phyloP scores from a whole-genome alignment of 164 flowering plant genomes.

The Dillenia turbinata region DNA sequence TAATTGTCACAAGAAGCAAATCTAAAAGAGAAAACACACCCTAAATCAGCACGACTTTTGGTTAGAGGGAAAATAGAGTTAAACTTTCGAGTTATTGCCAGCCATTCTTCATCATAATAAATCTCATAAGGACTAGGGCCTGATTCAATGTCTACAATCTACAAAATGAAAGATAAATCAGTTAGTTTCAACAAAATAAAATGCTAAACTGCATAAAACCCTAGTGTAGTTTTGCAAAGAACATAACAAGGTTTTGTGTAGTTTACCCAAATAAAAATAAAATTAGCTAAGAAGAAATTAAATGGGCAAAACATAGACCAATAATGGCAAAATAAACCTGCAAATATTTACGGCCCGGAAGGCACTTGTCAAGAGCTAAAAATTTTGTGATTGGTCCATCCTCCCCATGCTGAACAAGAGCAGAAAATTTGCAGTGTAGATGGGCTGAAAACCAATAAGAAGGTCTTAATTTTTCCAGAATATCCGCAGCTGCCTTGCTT shows the following conservation, averaged over 20 bases:
- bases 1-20: background rate
- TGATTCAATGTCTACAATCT: slow-evolving; percentile 84
- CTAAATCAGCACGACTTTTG: slow-evolving; percentile 41
- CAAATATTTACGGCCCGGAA: slow-evolving; percentile 76
- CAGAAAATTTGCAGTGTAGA: slow-evolving; percentile 91
- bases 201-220: too few species aligned
- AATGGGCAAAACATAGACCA: background rate
- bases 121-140: slow-evolving; percentile 79
- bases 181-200: background rate
- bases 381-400: slow-evolving; percentile 78
- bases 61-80: slow-evolving; percentile 63
- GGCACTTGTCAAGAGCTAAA: slow-evolving; percentile 95
- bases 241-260: too few species aligned
- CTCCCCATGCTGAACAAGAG: slow-evolving; percentile 83
- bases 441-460: slow-evolving; percentile 98
- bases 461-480: slow-evolving; percentile 76
- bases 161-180: slow-evolving; percentile 3
- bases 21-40: slow-evolving; percentile 18
- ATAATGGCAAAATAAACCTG: slow-evolving; percentile 43
- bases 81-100: slow-evolving; percentile 69
- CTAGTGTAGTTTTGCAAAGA: too few species aligned
- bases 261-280: background rate
- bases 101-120: slow-evolving; percentile 96
- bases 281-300: background rate
- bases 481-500: slow-evolving; percentile 77